These are phyloP conservation scores for Saitozyma podzolica DNA, from an alignment of 768 basidiomycete genomes.

Conservation along the genomic window DNA sequence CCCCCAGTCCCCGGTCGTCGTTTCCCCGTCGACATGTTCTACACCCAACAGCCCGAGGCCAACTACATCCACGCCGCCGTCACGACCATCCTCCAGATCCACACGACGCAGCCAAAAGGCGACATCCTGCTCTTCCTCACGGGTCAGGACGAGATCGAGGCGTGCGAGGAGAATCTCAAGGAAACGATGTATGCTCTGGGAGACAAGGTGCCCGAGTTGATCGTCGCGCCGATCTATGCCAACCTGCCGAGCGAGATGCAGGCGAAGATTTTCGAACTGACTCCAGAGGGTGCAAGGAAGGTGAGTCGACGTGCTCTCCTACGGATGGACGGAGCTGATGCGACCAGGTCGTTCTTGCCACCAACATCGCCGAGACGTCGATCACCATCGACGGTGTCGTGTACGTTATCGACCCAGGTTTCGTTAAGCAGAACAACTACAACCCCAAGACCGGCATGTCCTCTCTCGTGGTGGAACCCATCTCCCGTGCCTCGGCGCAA, in stretches of 20 bases:
- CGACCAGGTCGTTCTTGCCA: conserved; percentile 79
- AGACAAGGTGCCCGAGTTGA: conserved; percentile 90
- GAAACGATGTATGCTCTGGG: conserved; percentile 93
- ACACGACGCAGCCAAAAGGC: conserved; percentile 95
- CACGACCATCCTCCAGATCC: conserved; percentile 98
- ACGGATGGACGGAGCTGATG: no score
- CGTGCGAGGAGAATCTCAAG: conserved; percentile 90
- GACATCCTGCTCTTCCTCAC: conserved; percentile 98
- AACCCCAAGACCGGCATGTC: conserved; percentile 99
- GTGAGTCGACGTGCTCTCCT: conserved; percentile 24
- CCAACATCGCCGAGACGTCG: conserved; percentile 99
- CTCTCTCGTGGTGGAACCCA: conserved; percentile 91
- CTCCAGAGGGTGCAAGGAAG: conserved; percentile 92
- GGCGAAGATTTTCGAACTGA: conserved; percentile 98
- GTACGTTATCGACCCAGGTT: conserved; percentile 98
- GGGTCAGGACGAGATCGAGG: conserved; percentile 98
- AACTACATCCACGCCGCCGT: conserved; percentile 98
- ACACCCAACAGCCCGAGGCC: conserved; percentile 98
- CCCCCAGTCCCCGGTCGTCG: conserved; percentile 88
- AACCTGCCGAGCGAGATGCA: conserved; percentile 99
- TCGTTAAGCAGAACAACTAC: conserved; percentile 98
- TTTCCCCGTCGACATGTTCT: conserved; percentile 97
- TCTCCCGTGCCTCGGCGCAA: conserved; percentile 94
- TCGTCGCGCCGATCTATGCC: conserved; percentile 97
- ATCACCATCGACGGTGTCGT: conserved; percentile 99